Evolutionary conservation across 2,329 filamentous ascomycete genomes (phyloP).

Genomic region (Calonectria honghensis): DNA sequence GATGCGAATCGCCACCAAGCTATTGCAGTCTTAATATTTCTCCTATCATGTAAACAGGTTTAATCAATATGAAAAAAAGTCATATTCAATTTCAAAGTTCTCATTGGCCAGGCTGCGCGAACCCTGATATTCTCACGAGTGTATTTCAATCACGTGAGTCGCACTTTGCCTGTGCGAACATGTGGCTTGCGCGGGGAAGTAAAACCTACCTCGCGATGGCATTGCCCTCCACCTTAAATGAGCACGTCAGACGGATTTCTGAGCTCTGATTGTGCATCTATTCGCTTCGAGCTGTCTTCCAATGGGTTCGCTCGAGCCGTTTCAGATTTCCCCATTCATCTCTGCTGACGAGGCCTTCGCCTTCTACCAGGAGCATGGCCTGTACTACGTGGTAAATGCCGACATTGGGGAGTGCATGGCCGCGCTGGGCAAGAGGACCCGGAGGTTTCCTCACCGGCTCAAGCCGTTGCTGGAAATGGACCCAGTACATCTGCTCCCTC

Average conservation of each 20-base stretch:
- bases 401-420: background rate
- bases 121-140: background rate
- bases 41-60: background rate
- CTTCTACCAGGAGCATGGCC: background rate
- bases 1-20: background rate
- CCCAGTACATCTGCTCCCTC: background rate
- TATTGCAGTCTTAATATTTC: background rate
- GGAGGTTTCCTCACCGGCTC: background rate
- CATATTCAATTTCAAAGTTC: background rate
- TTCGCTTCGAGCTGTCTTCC: no score
- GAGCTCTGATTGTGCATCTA: background rate
- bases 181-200: constrained; percentile 18
- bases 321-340: background rate
- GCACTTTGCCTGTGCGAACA: constrained; percentile 10
- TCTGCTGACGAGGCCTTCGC: constrained; percentile 2
- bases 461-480: background rate
- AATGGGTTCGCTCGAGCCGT: background rate
- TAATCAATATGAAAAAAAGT: background rate
- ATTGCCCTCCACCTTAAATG: background rate
- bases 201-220: background rate
- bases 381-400: background rate
- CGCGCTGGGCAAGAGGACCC: background rate
- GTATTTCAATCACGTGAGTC: constrained; percentile 9
- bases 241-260: background rate
- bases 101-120: background rate